phyloP scores from a whole-genome alignment of 2,329 filamentous ascomycete genomes.

The Simplicillium sp. region DNA sequence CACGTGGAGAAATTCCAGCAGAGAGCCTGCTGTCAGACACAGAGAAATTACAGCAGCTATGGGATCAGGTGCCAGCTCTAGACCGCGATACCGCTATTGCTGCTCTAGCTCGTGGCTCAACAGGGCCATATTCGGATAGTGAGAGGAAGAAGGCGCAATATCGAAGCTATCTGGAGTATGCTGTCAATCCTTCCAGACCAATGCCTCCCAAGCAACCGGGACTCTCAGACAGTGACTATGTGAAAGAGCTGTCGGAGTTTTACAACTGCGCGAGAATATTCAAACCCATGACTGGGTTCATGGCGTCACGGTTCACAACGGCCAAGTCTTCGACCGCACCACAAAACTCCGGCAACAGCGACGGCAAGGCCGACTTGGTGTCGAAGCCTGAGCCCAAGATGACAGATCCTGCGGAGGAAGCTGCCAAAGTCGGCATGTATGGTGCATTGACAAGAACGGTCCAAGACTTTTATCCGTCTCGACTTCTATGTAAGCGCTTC shows the following conservation, averaged over 20 bases:
- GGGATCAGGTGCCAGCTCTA: constrained; percentile 51
- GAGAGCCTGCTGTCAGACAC: constrained; percentile 54
- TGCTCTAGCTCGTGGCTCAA: constrained; percentile 54
- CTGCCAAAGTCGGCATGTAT: constrained; percentile 87
- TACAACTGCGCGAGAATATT: constrained; percentile 60
- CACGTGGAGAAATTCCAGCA: constrained; percentile 62
- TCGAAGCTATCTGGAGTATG: constrained; percentile 67
- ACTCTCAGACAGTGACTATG: constrained; percentile 61
- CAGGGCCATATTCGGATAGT: constrained; percentile 75
- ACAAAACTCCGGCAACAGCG: constrained; percentile 10
- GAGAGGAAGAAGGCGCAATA: constrained; percentile 74
- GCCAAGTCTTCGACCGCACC: constrained; percentile 37
- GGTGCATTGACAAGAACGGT: constrained; percentile 72
- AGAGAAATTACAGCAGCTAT: constrained; percentile 49
- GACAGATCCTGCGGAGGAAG: constrained; percentile 69
- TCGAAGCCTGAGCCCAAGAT: constrained; percentile 22
- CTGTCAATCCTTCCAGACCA: constrained; percentile 37
- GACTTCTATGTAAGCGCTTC: constrained; percentile 89
- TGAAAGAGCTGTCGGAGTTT: constrained; percentile 72
- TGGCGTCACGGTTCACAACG: constrained; percentile 89
- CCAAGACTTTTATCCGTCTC: constrained; percentile 66
- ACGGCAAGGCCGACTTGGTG: constrained; percentile 13
- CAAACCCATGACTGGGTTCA: constrained; percentile 81
- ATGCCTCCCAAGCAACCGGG: constrained; percentile 39
- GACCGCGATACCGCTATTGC: constrained; percentile 59